These are phyloP conservation scores for Pseudomicrostroma phylloplanum DNA, from an alignment of 1,284 basidiomycete genomes.

Conservation along the genomic window DNA sequence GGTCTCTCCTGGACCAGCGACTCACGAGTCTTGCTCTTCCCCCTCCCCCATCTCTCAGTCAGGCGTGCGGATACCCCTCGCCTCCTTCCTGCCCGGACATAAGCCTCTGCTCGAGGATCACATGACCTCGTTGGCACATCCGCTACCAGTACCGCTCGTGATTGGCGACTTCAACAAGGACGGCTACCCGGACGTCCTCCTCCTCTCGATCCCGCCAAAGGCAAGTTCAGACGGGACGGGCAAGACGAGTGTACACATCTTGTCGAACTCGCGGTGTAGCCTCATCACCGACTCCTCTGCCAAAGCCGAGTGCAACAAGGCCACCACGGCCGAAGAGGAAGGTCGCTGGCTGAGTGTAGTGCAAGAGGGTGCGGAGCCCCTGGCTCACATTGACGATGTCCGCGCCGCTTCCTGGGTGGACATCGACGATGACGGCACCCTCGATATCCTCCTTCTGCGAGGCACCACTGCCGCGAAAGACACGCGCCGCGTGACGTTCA, in stretches of 20 bases:
- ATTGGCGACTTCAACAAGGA: slow-evolving; percentile 88
- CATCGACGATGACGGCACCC: slow-evolving; percentile 89
- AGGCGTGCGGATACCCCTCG: slow-evolving; percentile 64
- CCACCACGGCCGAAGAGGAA: background rate
- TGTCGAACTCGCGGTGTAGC: slow-evolving; percentile 68
- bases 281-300: slow-evolving; percentile 43
- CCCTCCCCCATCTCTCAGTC: slow-evolving; percentile 54
- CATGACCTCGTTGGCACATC: slow-evolving; percentile 38
- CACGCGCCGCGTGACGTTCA: slow-evolving; percentile 60
- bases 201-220: slow-evolving; percentile 60
- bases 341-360: slow-evolving; percentile 31
- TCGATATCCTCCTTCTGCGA: slow-evolving; percentile 86
- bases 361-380: slow-evolving; percentile 61
- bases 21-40: too few species aligned
- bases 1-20: too few species aligned
- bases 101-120: slow-evolving; percentile 65
- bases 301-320: background rate
- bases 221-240: slow-evolving; percentile 49
- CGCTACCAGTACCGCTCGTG: slow-evolving; percentile 70
- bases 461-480: slow-evolving; percentile 15
- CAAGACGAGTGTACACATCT: slow-evolving; percentile 57
- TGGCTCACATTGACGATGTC: slow-evolving; percentile 70
- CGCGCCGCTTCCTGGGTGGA: slow-evolving; percentile 76
- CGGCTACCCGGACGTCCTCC: slow-evolving; percentile 78
- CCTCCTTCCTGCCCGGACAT: slow-evolving; percentile 54